Base-by-base conservation (phyloP, 148 eudicot species). In the Silene latifolia region DNA sequence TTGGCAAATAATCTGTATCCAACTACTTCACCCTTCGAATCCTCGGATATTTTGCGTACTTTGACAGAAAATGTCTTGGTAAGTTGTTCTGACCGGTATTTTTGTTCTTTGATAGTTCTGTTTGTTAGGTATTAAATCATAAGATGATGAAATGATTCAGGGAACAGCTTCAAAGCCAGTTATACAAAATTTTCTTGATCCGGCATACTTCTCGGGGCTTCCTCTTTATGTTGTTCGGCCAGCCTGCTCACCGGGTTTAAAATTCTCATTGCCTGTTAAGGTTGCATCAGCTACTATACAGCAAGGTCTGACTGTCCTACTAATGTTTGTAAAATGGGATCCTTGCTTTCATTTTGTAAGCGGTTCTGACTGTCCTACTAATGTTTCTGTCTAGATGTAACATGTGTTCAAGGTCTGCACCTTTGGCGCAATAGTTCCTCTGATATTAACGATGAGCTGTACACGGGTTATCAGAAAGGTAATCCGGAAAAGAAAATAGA, bases 341-440 rank as follows among this genome's bases (percentile, higher is more conserved):
- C 2, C 29, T 27, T 2, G 29, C 25, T 18, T 58, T n/a, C 5
- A 20, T 3, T 3, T 56, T 14, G 59, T 60, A 27, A 18, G 13
- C 7, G 9, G 63, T 71, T 71, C n/a, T 58, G 15, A 76, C 24
- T 60, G 23, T 48, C 44, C 24, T 27, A 27, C 29, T 27, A 27
- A 23, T 70, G 46, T 74, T 77, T 72, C 18, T 71, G 61, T 81
- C 12, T 79, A 93, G 98, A 89, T 66, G 73, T 86, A 69, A 74
- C 76, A 76, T 94, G 98, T 80, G 77, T 81, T 69, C 87, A 78
- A 83, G 89, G 97, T 78, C 82, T 81, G 75, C 64, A 79, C 67
- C 78, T 91, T 58, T 94, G 98, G 98, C 91, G 97, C 65, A 91
- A 90, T 79, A 91, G 90, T 81, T 89, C 98, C 71, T 80, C 86